Base-by-base conservation (phyloP, 2,329 filamentous ascomycete genomes). In the Plenodomus lindquistii region DNA sequence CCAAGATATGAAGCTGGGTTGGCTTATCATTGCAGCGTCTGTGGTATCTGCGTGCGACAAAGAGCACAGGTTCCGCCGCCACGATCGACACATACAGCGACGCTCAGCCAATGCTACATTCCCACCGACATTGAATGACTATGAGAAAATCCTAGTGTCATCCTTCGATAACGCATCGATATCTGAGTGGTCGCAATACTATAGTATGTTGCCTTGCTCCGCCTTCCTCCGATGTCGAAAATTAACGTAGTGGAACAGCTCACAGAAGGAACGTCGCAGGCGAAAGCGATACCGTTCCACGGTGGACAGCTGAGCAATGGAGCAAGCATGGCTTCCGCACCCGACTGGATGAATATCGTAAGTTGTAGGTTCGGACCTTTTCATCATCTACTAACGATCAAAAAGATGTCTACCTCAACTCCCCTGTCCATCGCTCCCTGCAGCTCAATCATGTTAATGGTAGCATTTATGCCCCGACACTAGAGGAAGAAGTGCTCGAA, bases 131-230 rank as follows among this genome's bases (percentile, higher is more conserved):
- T 52, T 73, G 36, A 65, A 66, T 17, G 43, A 55, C 0, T 62
- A 72, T 35, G 73, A 75, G 50, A 52, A 67, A 22, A 52, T 72
- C n/a, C 54, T 75, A 20, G 50, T 71, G 39, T 62, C 69, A 38
- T 73, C 71, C 6, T 73, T 75, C 44, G 69, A 73, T 39, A 71
- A 71, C 40, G 68, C 63, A 11, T 67, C 67, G 15, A 72, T 74
- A 37, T 60, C 62, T n/a, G 52, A 54, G 34, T 71, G 65, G 64
- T 66, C 63, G 2, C 65, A 67, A 40, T 70, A 72, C 42, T 72
- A 72, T 46, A 67, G 47, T 64, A 50, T 39, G 66, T 47, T 18
- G 17, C 6, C 3, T 10, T 9, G 7, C 18, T 20, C 41, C 13
- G 20, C n/a, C 17, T 8, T 20, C 16, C 15, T 31, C n/a, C 2